A percentile compares a stretch with the other conserved stretches of the same genome.
These are phyloP conservation scores for Coprinellus micaceus DNA, from an alignment of 768 basidiomycete genomes.

Conservation along the genomic window DNA sequence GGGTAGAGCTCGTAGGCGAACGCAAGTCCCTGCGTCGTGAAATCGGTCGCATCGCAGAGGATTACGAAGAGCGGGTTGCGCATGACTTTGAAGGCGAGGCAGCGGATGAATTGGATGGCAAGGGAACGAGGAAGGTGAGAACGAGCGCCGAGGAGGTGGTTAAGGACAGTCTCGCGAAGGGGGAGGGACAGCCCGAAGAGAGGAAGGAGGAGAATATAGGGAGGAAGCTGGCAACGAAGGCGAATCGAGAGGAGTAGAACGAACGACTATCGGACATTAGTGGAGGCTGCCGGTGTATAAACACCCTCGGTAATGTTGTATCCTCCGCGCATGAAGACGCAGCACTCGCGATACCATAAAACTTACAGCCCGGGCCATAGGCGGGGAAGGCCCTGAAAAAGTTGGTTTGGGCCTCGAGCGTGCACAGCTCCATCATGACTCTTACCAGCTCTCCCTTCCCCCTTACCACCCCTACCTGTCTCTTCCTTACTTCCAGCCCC, in stretches of 20 bases:
- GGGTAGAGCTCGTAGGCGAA: constrained; percentile 52
- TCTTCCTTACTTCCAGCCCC: constrained; percentile 83
- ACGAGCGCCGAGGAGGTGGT: background rate
- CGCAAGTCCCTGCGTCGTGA: constrained; percentile 46
- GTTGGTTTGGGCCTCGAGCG: too few relatives aligned
- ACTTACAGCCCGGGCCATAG: too few relatives aligned
- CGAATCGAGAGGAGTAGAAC: background rate
- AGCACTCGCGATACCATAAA: too few relatives aligned
- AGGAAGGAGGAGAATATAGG: background rate
- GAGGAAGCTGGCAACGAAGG: background rate
- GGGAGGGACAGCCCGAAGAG: background rate
- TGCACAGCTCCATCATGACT: too few relatives aligned
- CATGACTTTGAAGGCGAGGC: constrained; percentile 26
- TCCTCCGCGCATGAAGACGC: too few relatives aligned
- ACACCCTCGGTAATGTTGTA: too few relatives aligned
- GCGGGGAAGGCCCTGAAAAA: too few relatives aligned
- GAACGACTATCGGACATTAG: too few relatives aligned
- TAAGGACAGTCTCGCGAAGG: background rate
- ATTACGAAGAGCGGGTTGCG: constrained; percentile 52
- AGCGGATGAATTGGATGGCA: constrained; percentile 14
- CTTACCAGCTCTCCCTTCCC: constrained; percentile 92
- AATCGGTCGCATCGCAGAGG: constrained; percentile 55
- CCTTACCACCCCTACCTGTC: constrained; percentile 80
- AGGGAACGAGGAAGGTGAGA: background rate
- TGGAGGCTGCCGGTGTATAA: too few relatives aligned